A percentile compares a stretch with the other conserved stretches of the same genome.
Conservation (phyloP, 139 green algal species). For the Coelastrella sp. region DNA sequence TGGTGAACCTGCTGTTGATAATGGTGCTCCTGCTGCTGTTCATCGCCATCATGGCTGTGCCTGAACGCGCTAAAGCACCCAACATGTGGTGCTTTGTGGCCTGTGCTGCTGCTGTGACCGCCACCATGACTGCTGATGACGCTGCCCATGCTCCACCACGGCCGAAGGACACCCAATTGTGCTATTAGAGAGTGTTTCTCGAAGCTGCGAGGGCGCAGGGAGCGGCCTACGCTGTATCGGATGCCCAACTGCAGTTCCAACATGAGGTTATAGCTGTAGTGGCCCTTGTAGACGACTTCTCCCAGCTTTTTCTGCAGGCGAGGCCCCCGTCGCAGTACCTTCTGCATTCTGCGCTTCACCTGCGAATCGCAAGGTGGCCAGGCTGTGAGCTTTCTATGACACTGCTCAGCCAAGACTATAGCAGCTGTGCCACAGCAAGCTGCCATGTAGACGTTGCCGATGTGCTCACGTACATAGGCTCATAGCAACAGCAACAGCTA, state of each 20-base stretch:
- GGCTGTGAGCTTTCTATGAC: background rate
- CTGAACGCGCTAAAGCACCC: background rate
- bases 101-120: background rate
- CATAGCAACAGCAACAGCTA: no score
- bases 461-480: no score
- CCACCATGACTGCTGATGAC: background rate
- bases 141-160: conserved; percentile 4
- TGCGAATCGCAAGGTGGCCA: background rate
- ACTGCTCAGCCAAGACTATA: no score
- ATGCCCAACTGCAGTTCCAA: conserved; percentile 93
- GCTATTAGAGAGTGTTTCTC: background rate
- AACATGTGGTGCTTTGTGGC: background rate
- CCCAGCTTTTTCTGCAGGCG: conserved; percentile 70
- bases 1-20: background rate
- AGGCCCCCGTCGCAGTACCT: conserved; percentile 31
- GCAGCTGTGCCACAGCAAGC: no score
- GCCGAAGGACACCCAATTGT: background rate
- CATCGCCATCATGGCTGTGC: background rate
- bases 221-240: conserved; percentile 77
- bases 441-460: no score
- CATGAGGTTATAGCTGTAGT: conserved; percentile 96
- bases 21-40: conserved; percentile 4
- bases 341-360: conserved; percentile 35
- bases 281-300: conserved; percentile 75
- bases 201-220: background rate